phyloP scores from a whole-genome alignment of 2,329 filamentous ascomycete genomes.

The Sclerotinia subarctica region DNA sequence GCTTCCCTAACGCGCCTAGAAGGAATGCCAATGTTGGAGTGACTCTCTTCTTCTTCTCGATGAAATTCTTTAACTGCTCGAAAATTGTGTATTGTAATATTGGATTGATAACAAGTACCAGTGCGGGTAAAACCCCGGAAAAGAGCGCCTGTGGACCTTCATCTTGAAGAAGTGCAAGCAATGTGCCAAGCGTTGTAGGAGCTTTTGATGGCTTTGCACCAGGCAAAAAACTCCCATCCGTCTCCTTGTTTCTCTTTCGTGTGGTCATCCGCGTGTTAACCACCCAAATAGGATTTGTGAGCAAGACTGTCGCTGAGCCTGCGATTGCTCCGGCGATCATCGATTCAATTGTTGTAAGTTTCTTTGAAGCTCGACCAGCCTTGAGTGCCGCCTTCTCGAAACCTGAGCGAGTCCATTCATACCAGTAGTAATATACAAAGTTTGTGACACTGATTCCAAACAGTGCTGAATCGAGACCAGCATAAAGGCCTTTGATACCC shows the following conservation, averaged over 20 bases:
- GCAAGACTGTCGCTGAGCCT: slow-evolving; percentile 86
- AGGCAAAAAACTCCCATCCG: slow-evolving; percentile 44
- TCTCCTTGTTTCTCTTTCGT: slow-evolving; percentile 57
- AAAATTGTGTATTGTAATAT: slow-evolving; percentile 99
- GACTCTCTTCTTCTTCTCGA: slow-evolving; percentile 72
- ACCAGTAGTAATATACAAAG: slow-evolving; percentile 99
- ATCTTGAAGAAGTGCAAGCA: slow-evolving; percentile 74
- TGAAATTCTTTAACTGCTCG: slow-evolving; percentile 90
- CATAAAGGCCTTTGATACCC: slow-evolving; percentile 83
- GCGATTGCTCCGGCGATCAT: slow-evolving; percentile 95
- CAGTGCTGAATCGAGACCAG: slow-evolving; percentile 87
- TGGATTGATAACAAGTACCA: slow-evolving; percentile 95
- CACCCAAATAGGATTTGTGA: slow-evolving; percentile 99
- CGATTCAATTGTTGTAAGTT: slow-evolving; percentile 85
- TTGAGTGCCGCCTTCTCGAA: slow-evolving; percentile 77
- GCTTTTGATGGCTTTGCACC: slow-evolving; percentile 48
- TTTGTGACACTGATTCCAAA: slow-evolving; percentile 99
- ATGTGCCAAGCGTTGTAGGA: slow-evolving; percentile 75
- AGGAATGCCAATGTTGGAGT: slow-evolving; percentile 87
- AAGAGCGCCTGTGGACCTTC: slow-evolving; percentile 87
- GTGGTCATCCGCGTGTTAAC: slow-evolving; percentile 98
- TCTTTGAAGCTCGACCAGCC: slow-evolving; percentile 69
- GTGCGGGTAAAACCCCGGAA: slow-evolving; percentile 83
- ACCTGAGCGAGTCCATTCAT: slow-evolving; percentile 89
- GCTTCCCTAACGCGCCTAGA: slow-evolving; percentile 87